A percentile compares a stretch with the other conserved stretches of the same genome.
Conservation (phyloP, 768 basidiomycete species). For the Amanita muscaria region DNA sequence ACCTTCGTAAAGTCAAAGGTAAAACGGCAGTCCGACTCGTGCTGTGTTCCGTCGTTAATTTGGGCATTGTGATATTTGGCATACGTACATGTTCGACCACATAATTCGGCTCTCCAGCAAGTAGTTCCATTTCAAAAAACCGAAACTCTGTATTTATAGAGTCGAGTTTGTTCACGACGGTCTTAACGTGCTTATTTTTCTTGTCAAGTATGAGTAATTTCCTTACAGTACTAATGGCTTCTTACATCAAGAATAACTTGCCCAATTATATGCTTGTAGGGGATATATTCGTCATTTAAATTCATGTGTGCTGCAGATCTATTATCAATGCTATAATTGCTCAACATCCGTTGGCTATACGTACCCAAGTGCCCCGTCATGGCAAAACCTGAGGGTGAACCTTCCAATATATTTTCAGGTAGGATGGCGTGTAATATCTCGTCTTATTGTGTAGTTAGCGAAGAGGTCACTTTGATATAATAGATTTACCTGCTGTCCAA, state of each 20-base stretch:
- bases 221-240: slow-evolving; percentile 2
- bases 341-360: slow-evolving; percentile 13
- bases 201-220: slow-evolving; percentile 20
- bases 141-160: slow-evolving; percentile 80
- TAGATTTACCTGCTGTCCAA: slow-evolving; percentile 69
- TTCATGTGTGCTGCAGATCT: slow-evolving; percentile 89
- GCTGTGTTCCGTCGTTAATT: slow-evolving; percentile 31
- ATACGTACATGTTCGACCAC: slow-evolving; percentile 77
- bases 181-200: slow-evolving; percentile 82
- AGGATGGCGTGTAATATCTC: slow-evolving; percentile 79
- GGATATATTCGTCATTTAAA: slow-evolving; percentile 81
- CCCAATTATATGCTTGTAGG: slow-evolving; percentile 86
- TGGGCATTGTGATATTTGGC: not conserved
- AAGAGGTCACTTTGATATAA: not conserved
- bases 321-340: slow-evolving; percentile 3
- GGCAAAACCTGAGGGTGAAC: slow-evolving; percentile 82
- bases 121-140: slow-evolving; percentile 92
- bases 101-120: slow-evolving; percentile 86
- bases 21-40: slow-evolving; percentile 80
- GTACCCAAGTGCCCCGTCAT: slow-evolving; percentile 85
- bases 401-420: slow-evolving; percentile 68
- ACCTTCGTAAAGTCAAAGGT: slow-evolving; percentile 92
- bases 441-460: slow-evolving; percentile 35
- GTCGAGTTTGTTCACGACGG: slow-evolving; percentile 93
- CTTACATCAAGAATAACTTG: slow-evolving; percentile 86